Evolutionary conservation across 148 eudicot genomes (phyloP), one percentile per base, ranked within the genome.

Genomic region (Amaranthus hypochondriacus): DNA sequence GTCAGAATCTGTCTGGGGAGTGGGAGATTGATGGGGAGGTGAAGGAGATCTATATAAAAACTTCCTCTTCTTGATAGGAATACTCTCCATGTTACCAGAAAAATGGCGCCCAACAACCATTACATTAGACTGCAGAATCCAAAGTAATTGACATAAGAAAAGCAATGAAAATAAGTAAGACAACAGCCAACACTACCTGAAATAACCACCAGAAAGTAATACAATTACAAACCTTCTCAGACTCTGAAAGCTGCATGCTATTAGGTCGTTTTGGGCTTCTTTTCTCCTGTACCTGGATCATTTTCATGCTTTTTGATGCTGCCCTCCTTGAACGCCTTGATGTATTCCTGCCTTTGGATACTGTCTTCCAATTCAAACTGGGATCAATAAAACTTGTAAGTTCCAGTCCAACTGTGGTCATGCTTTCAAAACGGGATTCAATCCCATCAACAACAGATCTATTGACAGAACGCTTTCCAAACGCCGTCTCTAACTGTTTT

Each of bases 61-160:
- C 73, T 89, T 87, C 78, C 93, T 86, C 77, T 91, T 91, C 91
- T 91, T 91, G 13, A 87, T 78, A 14, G 96, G 96, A 39, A 91
- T 83, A 77, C 84, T 84, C 62, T 81, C 86, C 43, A 80, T 86
- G 13, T 71, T 85, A 76, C 88, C 66, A 73, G 47, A 5, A 28
- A 77, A 78, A 42, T 66, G 84, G 49, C 74, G 76, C 4, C 81
- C 85, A 77, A 71, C 77, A 79, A 73, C 70, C 63, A 72, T 76
- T 61, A 71, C 78, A 73, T 81, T 82, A 73, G 86, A 77, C 92
- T 89, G 89, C 71, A 48, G 76, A 63, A 69, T 62, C 43, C 70
- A 55, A 28, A 51, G 54, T 7, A 15, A 43, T 39, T 6, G 5
- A 4, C 39, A 14, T 63, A 7, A 73, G 76, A 15, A 63, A 62